Base-by-base conservation (phyloP, 805 yeast species). In the Suhomyces xylopsoci region DNA sequence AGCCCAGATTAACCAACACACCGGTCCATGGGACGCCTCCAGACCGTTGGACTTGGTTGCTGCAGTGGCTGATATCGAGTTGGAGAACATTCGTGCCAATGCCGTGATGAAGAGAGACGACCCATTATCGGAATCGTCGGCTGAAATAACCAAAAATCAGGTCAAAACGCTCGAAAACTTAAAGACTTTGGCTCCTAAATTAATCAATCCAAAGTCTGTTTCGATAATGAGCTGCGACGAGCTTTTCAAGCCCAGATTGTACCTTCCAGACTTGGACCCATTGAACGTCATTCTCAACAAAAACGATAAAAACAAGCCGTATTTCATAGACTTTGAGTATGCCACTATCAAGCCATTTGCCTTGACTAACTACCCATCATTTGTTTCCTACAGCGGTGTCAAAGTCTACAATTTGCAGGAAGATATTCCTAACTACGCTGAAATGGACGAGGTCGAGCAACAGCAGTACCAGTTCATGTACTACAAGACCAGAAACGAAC, bases 401-500 rank as follows among this genome's bases (percentile, higher is more conserved):
- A 91, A 91, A 68, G 80, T 94, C 49, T 92, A 84, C 75, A 81
- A 87, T 62, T 73, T 87, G 58, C 81, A 82, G 50, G 83, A 87
- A 51, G 97, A 91, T 53, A 79, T 90, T 55, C 90, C 87, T 44
- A 84, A 82, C 48, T 92, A 76, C 68, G 82, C 81, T 3, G 73
- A 79, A 51, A 72, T 92, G 70, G 81, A 81, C 48, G 96, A 87
- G 42, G 71, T 81, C 44, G 94, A 90, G 58, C 81, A 87, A 70
- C 85, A 83, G 57, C 92, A 92, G 67, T 88, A 88, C 62, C 85
- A 86, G 62, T 92, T 88, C 71, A 89, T 93, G 85, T 85, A 85
- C 69, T 84, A 84, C 61, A 84, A 93, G 70, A 92, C 98, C 5
- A 85, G 97, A 77, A 90, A 92, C 67, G 96, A 93, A 70, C 85